Base-by-base conservation (phyloP, 768 basidiomycete genomes). In the Phylloporus arenicola region DNA sequence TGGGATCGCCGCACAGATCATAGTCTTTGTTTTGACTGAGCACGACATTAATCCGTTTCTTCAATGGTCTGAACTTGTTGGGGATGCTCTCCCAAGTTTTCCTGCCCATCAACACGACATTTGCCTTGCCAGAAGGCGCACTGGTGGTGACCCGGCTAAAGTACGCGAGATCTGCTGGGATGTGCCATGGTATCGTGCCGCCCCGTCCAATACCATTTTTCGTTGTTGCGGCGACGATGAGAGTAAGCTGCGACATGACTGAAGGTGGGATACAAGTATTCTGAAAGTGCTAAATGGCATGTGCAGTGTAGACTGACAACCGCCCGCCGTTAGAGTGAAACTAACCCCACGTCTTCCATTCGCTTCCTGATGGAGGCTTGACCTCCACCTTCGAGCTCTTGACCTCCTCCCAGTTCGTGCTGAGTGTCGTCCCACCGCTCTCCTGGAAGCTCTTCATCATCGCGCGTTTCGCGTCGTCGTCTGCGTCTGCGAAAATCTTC, bases 51-150 rank as follows among this genome's bases (percentile, higher is more conserved):
- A 77, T 48, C 44, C 96, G 76, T 39, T 77, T 78, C 37, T 78
- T 73, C 17, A 99, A 76, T 5, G 96, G 96, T 54, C 88, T 76
- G 70, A 86, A 88, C 65, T 83, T 88, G 17, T 63, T 56, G 8
- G 96, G 95, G 48, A 99, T 97, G 64, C 90, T 90, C 70, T 97
- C 92, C 96, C 96, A 99, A 13, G 93, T 95, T 62, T 89, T 92
- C 49, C 95, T 78, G 12, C 96, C 96, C 95, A 99, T 97, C 48
- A 97, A 72, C 17, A 97, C 85, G 1, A 79, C 82, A 68, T 97
- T 98, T 51, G 64, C 71, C 40, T 61, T 64, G 6, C 73, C 77
- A 33, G 75, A 68, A 6, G 83, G 80, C 29, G 82, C 79, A 34
- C 66, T 70, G 6, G 80, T 79, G 29, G 89, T 89, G 64, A 86